A percentile compares a stretch with the other conserved stretches of the same genome.
phyloP scores from a whole-genome alignment of 2,329 filamentous ascomycete species.

The Trichophyton benhamiae region DNA sequence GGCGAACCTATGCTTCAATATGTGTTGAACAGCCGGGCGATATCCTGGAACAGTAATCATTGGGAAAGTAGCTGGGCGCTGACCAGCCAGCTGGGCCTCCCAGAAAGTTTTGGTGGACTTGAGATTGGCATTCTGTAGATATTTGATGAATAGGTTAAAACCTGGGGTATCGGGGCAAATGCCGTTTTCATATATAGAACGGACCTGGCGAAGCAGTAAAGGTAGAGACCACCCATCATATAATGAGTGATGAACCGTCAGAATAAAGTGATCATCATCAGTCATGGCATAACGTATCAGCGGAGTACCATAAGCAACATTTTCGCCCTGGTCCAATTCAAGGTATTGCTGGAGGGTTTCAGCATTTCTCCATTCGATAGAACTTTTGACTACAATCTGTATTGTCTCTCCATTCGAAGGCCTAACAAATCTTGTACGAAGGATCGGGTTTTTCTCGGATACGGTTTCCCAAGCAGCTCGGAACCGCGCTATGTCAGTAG shows the following conservation, averaged over 20 bases:
- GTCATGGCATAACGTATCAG: conserved; percentile 17
- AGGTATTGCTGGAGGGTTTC: conserved; percentile 12
- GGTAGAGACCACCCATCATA: conserved; percentile 31
- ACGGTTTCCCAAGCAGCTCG: background rate
- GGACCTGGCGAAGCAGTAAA: conserved; percentile 23
- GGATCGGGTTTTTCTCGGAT: background rate
- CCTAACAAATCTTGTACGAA: background rate
- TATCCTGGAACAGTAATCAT: conserved; percentile 31
- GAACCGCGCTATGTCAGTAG: background rate
- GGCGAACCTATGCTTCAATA: conserved; percentile 19
- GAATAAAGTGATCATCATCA: conserved; percentile 17
- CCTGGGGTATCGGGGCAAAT: conserved; percentile 9
- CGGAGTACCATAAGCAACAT: conserved; percentile 17
- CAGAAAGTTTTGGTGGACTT: conserved; percentile 36
- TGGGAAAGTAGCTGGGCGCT: conserved; percentile 35
- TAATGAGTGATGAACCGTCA: conserved; percentile 29
- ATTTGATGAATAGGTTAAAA: conserved; percentile 42
- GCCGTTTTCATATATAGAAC: conserved; percentile 15
- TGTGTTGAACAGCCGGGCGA: conserved; percentile 28
- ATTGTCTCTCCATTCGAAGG: background rate
- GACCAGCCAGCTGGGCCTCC: conserved; percentile 36
- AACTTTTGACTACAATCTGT: conserved; percentile 17
- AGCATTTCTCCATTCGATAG: conserved; percentile 15
- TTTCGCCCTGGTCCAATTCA: conserved; percentile 8
- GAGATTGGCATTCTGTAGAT: conserved; percentile 32